These are phyloP conservation scores for Musa beccarii DNA, from an alignment of 176 grass and related monocot species.

Conservation along the genomic window DNA sequence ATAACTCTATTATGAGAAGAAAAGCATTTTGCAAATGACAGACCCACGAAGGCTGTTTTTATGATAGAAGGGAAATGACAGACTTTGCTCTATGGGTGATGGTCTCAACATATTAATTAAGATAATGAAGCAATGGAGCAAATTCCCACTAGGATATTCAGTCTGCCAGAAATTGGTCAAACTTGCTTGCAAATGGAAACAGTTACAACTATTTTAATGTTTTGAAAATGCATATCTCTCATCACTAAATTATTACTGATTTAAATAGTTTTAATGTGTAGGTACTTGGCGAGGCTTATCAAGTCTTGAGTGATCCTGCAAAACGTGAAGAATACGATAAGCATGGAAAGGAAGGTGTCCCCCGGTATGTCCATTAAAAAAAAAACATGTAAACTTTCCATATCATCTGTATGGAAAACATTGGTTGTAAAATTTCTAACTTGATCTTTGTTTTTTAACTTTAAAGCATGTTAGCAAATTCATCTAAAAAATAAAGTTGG, in stretches of 20 bases:
- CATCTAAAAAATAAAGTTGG: background rate
- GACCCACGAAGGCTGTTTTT: too few relatives aligned
- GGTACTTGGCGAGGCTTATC: constrained; percentile 94
- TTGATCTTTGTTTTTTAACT: background rate
- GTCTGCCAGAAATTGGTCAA: background rate
- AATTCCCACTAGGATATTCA: background rate
- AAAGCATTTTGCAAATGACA: too few relatives aligned
- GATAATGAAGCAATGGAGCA: background rate
- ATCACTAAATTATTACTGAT: constrained; percentile 3
- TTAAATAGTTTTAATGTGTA: constrained; percentile 22
- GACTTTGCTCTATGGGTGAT: too few relatives aligned
- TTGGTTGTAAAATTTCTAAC: background rate
- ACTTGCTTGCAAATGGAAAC: background rate
- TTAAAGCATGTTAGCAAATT: background rate
- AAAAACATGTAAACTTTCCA: background rate
- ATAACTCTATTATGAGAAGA: too few relatives aligned
- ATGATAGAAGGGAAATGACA: too few relatives aligned
- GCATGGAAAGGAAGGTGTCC: constrained; percentile 72
- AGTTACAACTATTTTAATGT: background rate
- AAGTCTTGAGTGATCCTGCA: constrained; percentile 70
- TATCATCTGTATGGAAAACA: background rate
- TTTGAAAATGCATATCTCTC: background rate
- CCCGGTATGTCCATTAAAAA: constrained; percentile 41
- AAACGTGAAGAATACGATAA: constrained; percentile 79
- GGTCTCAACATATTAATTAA: background rate